phyloP scores from a whole-genome alignment of 495 filamentous ascomycete species.

The Penicillium chermesinum region DNA sequence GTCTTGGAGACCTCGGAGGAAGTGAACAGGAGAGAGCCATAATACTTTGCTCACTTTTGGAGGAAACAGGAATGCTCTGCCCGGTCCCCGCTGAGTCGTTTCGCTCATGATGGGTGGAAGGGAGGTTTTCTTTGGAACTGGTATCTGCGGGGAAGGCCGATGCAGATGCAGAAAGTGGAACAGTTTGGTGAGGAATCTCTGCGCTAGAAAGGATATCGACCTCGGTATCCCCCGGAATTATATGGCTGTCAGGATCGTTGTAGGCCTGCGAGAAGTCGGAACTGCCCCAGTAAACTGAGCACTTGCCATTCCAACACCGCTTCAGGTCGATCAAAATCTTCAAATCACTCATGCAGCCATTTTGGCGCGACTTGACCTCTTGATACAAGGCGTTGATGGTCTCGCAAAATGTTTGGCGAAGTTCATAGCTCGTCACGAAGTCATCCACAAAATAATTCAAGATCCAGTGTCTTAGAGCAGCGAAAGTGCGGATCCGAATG shows the following conservation, averaged over 20 bases:
- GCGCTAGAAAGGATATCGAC: constrained; percentile 11
- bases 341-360: constrained; percentile 64
- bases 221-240: constrained; percentile 64
- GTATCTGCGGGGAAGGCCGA: constrained; percentile 13
- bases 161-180: constrained; percentile 1
- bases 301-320: constrained; percentile 93
- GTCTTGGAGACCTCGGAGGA: constrained; percentile 57
- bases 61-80: constrained; percentile 41
- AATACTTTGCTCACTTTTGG: constrained; percentile 52
- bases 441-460: constrained; percentile 97
- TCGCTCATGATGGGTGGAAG: constrained; percentile 33
- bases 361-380: constrained; percentile 49
- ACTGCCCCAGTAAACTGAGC: constrained; percentile 80
- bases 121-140: constrained; percentile 26
- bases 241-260: constrained; percentile 59
- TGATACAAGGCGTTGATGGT: constrained; percentile 72
- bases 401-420: constrained; percentile 76
- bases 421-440: constrained; percentile 75
- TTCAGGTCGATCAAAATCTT: constrained; percentile 94
- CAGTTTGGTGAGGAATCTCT: constrained; percentile 13
- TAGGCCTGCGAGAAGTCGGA: constrained; percentile 51
- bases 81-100: constrained; percentile 41
- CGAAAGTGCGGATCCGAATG: constrained; percentile 91
- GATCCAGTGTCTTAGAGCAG: constrained; percentile 95
- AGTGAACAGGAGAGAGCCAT: constrained; percentile 80